Conservation (phyloP, 306 rosid species). For the Morella rubra region DNA sequence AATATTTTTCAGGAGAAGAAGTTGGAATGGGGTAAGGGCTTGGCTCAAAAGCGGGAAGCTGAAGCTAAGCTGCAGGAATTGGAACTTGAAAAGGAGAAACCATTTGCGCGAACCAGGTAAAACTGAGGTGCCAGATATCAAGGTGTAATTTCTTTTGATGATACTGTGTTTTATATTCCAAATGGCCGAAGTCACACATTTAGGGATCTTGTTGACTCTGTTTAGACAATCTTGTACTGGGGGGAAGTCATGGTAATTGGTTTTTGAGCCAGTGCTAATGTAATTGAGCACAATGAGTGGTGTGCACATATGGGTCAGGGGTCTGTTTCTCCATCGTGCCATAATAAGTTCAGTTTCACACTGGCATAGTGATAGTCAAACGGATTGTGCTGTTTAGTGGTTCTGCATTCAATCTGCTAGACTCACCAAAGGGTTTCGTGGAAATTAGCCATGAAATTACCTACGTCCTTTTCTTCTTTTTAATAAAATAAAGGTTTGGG, state of each 20-base stretch:
- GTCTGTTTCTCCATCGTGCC: background rate
- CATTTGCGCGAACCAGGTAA: slow-evolving; percentile 87
- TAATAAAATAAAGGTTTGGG: too few species aligned
- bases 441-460: background rate
- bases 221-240: background rate
- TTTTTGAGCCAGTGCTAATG: background rate
- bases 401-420: background rate
- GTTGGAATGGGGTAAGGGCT: slow-evolving; percentile 95
- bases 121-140: background rate
- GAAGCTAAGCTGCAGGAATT: slow-evolving; percentile 75
- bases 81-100: slow-evolving; percentile 82
- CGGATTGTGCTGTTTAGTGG: background rate
- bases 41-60: slow-evolving; percentile 93
- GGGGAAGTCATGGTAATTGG: background rate
- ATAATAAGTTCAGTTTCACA: background rate
- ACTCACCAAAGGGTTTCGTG: background rate
- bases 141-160: slow-evolving; percentile 6
- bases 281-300: background rate
- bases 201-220: background rate
- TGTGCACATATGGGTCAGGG: background rate
- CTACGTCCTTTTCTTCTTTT: too few species aligned
- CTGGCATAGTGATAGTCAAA: background rate
- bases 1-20: slow-evolving; percentile 59
- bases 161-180: slow-evolving; percentile 1
- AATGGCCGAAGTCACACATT: background rate